Evolutionary conservation across 805 yeast genomes (phyloP), one percentile per base, ranked within the genome.

Genomic region (Candida cerambycidarum): DNA sequence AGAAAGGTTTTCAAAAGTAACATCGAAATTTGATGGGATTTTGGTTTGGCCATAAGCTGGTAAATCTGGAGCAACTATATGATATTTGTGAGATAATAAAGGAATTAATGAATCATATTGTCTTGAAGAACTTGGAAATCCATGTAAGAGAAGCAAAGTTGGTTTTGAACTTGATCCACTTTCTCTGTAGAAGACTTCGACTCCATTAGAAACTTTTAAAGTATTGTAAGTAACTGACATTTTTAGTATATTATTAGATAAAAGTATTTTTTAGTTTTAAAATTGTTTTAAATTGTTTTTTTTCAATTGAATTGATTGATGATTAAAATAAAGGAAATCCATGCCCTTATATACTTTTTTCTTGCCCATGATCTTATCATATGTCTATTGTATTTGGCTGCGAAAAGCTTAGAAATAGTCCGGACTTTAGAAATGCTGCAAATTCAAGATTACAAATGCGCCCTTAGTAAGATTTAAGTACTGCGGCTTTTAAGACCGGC

Each of bases 61-160:
- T n/a, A 71, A 47, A 47, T 71, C 77, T 6, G 76, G 76, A 3
- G 76, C 76, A 39, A 71, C 46, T 10, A 71, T 56, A 39, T 64
- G 73, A 46, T 56, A 72, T 15, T 62, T 44, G 4, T 60, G 48
- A 3, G 66, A 58, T 23, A 71, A 53, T 25, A 67, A 47, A 3
- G 71, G 65, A 41, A 71, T 67, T 47, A 71, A 47, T 33, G 61
- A 48, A 31, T 69, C 53, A 53, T 54, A 71, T 66, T 58, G 61
- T 43, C 60, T 58, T 1, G 76, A 71, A 3, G 77, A 69, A 3
- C 73, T 57, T 9, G 77, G 77, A 43, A 56, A 71, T 1, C 77
- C 77, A 47, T 71, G 77, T 16, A 71, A 59, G 32, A 71, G 56
- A 18, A 71, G 47, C n/a, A 71, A 42, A 6, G 50, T 52, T 4